Percentiles rank a stretch among this genome's conserved stretches.
phyloP scores from a whole-genome alignment of 2,329 filamentous ascomycete species.

The Helotiales sp. region DNA sequence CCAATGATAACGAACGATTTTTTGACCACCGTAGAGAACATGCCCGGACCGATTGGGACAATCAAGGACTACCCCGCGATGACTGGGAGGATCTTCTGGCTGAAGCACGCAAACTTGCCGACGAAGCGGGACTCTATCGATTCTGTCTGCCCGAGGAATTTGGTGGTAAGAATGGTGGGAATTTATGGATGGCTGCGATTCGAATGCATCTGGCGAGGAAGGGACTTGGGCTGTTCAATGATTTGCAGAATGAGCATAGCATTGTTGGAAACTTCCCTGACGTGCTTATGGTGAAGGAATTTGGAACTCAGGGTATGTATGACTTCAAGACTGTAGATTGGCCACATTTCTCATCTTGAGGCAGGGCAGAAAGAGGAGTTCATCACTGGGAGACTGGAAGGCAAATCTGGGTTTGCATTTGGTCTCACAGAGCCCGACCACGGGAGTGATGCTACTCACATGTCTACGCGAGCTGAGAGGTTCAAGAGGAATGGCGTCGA shows the following conservation, averaged over 20 bases:
- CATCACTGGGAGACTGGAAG: constrained; percentile 57
- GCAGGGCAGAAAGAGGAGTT: constrained; percentile 58
- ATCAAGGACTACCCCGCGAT: constrained; percentile 54
- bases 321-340: background rate
- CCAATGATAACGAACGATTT: constrained; percentile 66
- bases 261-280: constrained; percentile 68
- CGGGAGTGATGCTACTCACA: constrained; percentile 66
- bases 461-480: constrained; percentile 58
- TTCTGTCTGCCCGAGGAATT: constrained; percentile 61
- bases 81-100: constrained; percentile 63
- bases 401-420: constrained; percentile 62
- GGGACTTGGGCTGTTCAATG: constrained; percentile 65
- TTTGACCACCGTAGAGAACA: constrained; percentile 69
- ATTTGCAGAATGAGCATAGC: constrained; percentile 67
- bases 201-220: constrained; percentile 63
- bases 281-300: constrained; percentile 65
- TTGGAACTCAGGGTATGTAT: constrained; percentile 49
- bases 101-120: constrained; percentile 56
- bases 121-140: constrained; percentile 64
- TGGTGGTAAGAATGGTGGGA: constrained; percentile 55
- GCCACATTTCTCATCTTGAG: background rate
- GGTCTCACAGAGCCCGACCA: constrained; percentile 66
- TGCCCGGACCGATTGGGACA: constrained; percentile 62
- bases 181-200: constrained; percentile 68
- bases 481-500: constrained; percentile 50